Evolutionary conservation across 106 monocot genomes (phyloP).

Genomic region (Allium fistulosum): DNA sequence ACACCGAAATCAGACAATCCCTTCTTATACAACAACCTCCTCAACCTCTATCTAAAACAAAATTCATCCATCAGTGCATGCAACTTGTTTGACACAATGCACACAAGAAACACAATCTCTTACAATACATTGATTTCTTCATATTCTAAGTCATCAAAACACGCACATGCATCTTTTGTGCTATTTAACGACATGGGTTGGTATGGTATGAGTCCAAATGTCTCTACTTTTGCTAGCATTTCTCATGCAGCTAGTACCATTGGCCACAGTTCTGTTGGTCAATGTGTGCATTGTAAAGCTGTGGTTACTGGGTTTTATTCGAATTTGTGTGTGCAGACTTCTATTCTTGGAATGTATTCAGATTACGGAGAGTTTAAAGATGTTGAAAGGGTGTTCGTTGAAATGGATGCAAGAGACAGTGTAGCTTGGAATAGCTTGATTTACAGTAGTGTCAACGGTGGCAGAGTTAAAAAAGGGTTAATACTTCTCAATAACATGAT

Average conservation of each 20-base stretch:
- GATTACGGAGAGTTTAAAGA: conserved; percentile 13
- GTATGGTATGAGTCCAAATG: conserved; percentile 29
- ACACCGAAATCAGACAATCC: conserved; percentile 17
- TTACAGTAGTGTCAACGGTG: conserved; percentile 24
- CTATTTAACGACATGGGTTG: conserved; percentile 31
- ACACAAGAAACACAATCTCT: conserved; percentile 40
- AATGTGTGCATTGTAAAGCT: conserved; percentile 34
- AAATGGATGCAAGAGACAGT: conserved; percentile 45
- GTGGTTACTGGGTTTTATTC: conserved; percentile 25
- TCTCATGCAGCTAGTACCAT: conserved; percentile 28
- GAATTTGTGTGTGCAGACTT: conserved; percentile 49
- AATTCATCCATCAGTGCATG: conserved; percentile 31
- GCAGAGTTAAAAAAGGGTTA: conserved; percentile 13
- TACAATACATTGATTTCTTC: conserved; percentile 72
- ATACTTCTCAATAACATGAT: conserved; percentile 20
- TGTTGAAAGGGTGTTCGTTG: conserved; percentile 41
- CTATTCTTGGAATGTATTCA: conserved; percentile 61
- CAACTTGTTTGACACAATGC: conserved; percentile 70
- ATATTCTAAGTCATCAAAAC: conserved; percentile 18
- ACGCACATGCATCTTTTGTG: conserved; percentile 15
- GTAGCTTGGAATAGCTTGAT: conserved; percentile 75
- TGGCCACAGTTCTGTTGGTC: conserved; percentile 13
- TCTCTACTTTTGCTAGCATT: conserved; percentile 46
- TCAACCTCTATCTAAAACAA: conserved; percentile 44
- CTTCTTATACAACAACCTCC: conserved; percentile 70